phyloP scores from a whole-genome alignment of 2,329 filamentous ascomycete genomes.

The Penicillium polonicum region DNA sequence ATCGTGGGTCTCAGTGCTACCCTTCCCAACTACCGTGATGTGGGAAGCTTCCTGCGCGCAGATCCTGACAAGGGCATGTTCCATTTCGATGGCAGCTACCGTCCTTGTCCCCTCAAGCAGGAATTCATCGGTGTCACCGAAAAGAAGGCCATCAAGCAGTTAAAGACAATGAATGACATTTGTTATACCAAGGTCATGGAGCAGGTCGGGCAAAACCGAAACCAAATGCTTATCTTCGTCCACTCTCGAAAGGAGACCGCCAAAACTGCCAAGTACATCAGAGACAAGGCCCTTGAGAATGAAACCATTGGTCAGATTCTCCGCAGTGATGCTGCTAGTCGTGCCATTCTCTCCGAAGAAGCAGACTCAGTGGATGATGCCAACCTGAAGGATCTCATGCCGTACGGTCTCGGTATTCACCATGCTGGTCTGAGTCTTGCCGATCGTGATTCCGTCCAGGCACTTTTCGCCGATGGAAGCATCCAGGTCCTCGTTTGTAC shows the following conservation, averaged over 20 bases:
- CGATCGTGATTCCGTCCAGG: conserved; percentile 94
- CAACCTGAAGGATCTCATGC: conserved; percentile 89
- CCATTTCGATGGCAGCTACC: conserved; percentile 92
- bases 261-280: conserved; percentile 93
- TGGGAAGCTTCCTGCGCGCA: conserved; percentile 90
- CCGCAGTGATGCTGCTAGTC: conserved; percentile 84
- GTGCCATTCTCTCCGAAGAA: conserved; percentile 84
- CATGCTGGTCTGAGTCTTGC: conserved; percentile 94
- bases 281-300: conserved; percentile 94
- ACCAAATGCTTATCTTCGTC: conserved; percentile 99
- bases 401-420: conserved; percentile 97
- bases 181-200: conserved; percentile 97
- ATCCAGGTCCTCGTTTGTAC: conserved; percentile 97
- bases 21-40: conserved; percentile 92
- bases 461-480: conserved; percentile 85
- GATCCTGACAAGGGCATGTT: conserved; percentile 83
- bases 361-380: conserved; percentile 77
- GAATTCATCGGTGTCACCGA: conserved; percentile 98
- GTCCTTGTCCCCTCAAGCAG: conserved; percentile 90
- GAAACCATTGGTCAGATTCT: conserved; percentile 97
- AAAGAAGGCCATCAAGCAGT: conserved; percentile 96
- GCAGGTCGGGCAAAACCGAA: conserved; percentile 86
- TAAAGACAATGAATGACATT: conserved; percentile 99
- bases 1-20: conserved; percentile 92
- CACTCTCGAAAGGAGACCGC: conserved; percentile 98